Percentiles rank a stretch among this genome's conserved stretches.
Evolutionary conservation across 257 asterid genomes (phyloP).

Genomic region (Solanum verrucosum): DNA sequence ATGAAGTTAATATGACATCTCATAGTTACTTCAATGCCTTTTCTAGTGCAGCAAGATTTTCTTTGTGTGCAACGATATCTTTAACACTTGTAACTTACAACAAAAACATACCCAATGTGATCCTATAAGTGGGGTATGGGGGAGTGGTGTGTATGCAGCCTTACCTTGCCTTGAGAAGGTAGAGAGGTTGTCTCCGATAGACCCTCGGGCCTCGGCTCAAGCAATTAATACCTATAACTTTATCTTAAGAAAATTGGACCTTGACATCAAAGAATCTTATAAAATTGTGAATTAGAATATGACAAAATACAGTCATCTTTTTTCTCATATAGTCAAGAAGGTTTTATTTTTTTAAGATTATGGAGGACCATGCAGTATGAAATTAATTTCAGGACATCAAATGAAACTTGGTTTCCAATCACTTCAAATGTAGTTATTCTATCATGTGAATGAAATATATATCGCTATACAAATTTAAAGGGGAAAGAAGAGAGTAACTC

Average conservation of each 20-base stretch:
- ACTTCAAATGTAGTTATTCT: background rate
- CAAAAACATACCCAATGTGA: too few relatives aligned
- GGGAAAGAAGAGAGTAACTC: background rate
- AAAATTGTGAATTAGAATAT: background rate
- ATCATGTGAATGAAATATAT: background rate
- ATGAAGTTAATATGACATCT: background rate
- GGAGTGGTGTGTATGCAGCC: too few relatives aligned
- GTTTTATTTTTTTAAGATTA: background rate
- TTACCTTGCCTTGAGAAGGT: too few relatives aligned
- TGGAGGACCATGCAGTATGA: background rate
- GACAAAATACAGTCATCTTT: background rate
- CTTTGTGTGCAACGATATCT: background rate
- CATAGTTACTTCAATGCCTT: background rate
- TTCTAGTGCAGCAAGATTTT: background rate
- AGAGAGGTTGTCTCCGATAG: too few relatives aligned
- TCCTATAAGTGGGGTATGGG: too few relatives aligned
- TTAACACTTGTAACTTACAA: background rate
- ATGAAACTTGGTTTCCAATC: background rate
- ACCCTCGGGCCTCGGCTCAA: too few relatives aligned
- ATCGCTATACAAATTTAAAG: background rate
- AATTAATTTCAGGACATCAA: background rate
- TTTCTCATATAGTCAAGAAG: background rate
- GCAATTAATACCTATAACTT: background rate
- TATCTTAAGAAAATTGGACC: background rate
- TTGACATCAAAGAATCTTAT: background rate